Base-by-base conservation (phyloP, 805 yeast species). In the Yarrowia osloensis region DNA sequence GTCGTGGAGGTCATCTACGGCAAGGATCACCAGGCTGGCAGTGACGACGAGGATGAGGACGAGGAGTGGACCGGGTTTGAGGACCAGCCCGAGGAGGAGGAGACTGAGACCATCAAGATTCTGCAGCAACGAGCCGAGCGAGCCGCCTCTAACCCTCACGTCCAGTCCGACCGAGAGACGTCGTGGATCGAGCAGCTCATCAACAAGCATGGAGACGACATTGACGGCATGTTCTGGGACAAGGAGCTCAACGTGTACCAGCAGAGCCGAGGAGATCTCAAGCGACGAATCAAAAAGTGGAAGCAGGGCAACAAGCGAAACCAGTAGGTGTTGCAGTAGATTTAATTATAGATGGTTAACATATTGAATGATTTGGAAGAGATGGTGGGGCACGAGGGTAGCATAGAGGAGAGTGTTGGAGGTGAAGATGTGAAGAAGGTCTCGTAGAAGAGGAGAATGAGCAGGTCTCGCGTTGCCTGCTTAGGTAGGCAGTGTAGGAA, bases 191-290 rank as follows among this genome's bases (percentile, higher is more conserved):
- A 76, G 55, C 77, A 77, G 26, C 80, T 95, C 44, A 82, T 87
- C 68, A 85, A 84, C 22, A 91, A 91, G 75, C 86, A 95, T 74
- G 97, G 97, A 19, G 96, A 91, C 71, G 88, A 95, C 76, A 92
- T 87, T 75, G 88, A 84, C 55, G 90, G 87, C 72, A 95, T 95
- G 99, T 88, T 86, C 76, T 89, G 96, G 90, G 99, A 95, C 77
- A 85, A 84, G 77, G 89, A 89, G 76, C 81, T 93, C 70, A 94
- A 94, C 76, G 84, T 88, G 1, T 85, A 83, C 77, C 98, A 93
- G 79, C 91, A 90, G 76, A 83, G 90, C 69, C 87, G 87, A n/a
- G 96, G 96, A 29, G 96, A 91, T 73, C 79, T 94, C 71, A 88
- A 83, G 77, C 85, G 85, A 76, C 85, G 95, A 75, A 80, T 94